Evolutionary conservation across 2,329 filamentous ascomycete genomes (phyloP).

Genomic region (Nectriaceae sp.): DNA sequence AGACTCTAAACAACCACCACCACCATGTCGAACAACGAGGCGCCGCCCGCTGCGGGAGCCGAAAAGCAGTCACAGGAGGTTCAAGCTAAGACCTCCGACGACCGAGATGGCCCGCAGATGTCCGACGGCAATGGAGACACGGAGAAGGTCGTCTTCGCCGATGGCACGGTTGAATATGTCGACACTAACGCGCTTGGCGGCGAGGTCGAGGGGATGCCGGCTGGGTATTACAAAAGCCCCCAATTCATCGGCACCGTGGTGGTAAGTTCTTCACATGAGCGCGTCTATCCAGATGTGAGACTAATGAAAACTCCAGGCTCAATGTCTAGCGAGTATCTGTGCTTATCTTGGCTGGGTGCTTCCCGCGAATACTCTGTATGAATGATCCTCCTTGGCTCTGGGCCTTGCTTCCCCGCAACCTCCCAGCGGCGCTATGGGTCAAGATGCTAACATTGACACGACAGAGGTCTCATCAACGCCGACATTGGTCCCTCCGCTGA

Average conservation of each 20-base stretch:
- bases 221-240: constrained; percentile 41
- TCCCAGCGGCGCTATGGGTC: too few species aligned
- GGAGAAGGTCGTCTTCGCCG: constrained; percentile 37
- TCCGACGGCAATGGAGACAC: constrained; percentile 13
- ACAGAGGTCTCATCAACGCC: constrained; percentile 32
- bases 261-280: constrained; percentile 18
- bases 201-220: constrained; percentile 40
- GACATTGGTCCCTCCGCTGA: constrained; percentile 34
- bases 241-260: constrained; percentile 44
- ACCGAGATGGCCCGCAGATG: constrained; percentile 1
- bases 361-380: constrained; percentile 37
- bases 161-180: constrained; percentile 44
- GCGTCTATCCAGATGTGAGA: background rate
- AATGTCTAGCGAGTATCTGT: constrained; percentile 34
- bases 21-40: background rate
- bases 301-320: constrained; percentile 25
- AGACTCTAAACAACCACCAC: background rate
- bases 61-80: constrained; percentile 9
- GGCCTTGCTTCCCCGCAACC: too few species aligned
- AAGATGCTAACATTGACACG: constrained; percentile 1
- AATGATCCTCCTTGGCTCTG: background rate
- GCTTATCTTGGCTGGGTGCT: constrained; percentile 39
- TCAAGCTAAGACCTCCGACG: too few species aligned
- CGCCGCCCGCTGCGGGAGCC: constrained; percentile 2
- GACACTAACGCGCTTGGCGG: constrained; percentile 45